Evolutionary conservation across 176 grass and related monocot genomes (phyloP).

Genomic region (Bonia amplexicaulis): DNA sequence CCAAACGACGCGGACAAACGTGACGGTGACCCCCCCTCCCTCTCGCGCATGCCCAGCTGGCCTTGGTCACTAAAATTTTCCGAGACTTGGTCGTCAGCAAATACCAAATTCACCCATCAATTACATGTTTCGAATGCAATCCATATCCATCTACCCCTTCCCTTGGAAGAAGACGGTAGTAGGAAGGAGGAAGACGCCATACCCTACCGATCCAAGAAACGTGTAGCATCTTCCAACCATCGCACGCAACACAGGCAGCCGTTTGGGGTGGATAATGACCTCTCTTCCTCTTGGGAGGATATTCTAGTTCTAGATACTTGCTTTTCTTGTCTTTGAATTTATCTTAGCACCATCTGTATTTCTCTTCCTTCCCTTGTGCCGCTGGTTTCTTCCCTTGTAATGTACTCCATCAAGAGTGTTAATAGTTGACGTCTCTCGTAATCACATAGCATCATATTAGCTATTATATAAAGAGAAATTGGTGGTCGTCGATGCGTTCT

Average conservation of each 20-base stretch:
- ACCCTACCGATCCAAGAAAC: neutral
- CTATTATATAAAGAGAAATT: too few species aligned
- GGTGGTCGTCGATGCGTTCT: too few species aligned
- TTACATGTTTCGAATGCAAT: slow-evolving; percentile 31
- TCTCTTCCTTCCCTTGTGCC: neutral
- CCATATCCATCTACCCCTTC: neutral
- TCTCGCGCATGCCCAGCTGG: neutral
- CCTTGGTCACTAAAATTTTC: neutral
- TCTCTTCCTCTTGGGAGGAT: neutral
- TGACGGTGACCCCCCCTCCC: neutral
- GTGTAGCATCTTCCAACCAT: neutral
- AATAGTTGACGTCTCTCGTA: neutral
- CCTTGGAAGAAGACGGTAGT: neutral
- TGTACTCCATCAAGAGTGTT: neutral
- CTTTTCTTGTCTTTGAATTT: neutral
- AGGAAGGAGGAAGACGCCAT: slow-evolving; percentile 18
- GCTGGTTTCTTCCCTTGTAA: slow-evolving; percentile 2
- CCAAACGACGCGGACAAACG: neutral
- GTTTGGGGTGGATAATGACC: neutral
- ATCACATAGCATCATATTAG: neutral
- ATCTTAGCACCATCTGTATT: neutral
- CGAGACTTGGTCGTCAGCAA: neutral
- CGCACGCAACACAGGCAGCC: neutral
- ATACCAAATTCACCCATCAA: slow-evolving; percentile 25
- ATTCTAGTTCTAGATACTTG: slow-evolving; percentile 22